Evolutionary conservation across 2,329 filamentous ascomycete genomes (phyloP).

Genomic region (Alternaria consortialis): DNA sequence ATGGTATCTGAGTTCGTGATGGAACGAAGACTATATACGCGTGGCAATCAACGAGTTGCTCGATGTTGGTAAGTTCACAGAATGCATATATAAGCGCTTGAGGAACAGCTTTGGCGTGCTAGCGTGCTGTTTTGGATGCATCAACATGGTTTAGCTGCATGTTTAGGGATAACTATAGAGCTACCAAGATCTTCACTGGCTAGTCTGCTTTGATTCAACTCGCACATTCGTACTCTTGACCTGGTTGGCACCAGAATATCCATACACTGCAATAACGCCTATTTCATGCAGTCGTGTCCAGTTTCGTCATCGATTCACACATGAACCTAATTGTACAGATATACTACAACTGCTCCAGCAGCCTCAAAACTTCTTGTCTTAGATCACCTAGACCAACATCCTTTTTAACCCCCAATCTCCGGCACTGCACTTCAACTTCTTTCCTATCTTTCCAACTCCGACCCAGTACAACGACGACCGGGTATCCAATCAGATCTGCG

Average conservation of each 20-base stretch:
- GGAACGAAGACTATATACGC: too few species aligned
- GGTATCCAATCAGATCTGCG: constrained; percentile 89
- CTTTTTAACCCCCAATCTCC: constrained; percentile 70
- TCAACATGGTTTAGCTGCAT: not conserved
- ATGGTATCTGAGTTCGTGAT: too few species aligned
- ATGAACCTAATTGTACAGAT: not conserved
- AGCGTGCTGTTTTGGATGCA: not conserved
- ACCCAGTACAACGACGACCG: constrained; percentile 81
- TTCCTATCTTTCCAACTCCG: constrained; percentile 42
- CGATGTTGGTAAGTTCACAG: too few species aligned
- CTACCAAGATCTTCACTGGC: not conserved
- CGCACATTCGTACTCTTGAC: not conserved
- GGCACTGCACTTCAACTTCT: constrained; percentile 79
- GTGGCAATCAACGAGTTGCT: too few species aligned
- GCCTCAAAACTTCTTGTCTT: constrained; percentile 50
- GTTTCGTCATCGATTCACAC: not conserved
- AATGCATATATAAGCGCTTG: not conserved
- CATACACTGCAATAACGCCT: not conserved
- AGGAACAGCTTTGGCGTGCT: not conserved
- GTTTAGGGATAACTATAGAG: not conserved
- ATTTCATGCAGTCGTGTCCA: not conserved
- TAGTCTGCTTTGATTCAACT: not conserved
- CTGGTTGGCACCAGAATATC: not conserved
- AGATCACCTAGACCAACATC: constrained; percentile 64
- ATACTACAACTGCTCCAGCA: constrained; percentile 33